phyloP scores from a whole-genome alignment of 805 yeast genomes.

The Yamadazyma philogaea region DNA sequence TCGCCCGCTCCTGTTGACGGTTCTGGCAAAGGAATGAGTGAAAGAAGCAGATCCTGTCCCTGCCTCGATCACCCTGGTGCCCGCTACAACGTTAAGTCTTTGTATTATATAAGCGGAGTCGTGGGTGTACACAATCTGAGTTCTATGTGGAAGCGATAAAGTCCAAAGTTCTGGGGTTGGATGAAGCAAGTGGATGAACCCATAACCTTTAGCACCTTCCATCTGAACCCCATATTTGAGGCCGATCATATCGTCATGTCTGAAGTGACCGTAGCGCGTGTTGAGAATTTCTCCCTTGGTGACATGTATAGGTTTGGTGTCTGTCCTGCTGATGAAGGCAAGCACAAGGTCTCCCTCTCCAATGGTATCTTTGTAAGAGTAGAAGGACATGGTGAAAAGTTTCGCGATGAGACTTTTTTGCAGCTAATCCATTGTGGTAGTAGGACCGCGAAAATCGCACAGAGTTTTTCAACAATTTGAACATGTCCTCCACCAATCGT shows the following conservation, averaged over 20 bases:
- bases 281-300: slow-evolving; percentile 60
- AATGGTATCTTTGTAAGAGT: slow-evolving; percentile 60
- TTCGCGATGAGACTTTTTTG: slow-evolving; percentile 5
- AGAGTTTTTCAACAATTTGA: background rate
- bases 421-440: background rate
- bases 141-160: slow-evolving; percentile 90
- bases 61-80: slow-evolving; percentile 85
- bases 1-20: slow-evolving; percentile 58
- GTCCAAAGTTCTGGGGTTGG: slow-evolving; percentile 98
- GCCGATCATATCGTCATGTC: slow-evolving; percentile 82
- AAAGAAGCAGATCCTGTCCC: slow-evolving; percentile 98
- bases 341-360: slow-evolving; percentile 85
- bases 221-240: slow-evolving; percentile 81
- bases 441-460: slow-evolving; percentile 1
- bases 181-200: slow-evolving; percentile 81
- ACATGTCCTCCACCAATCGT: background rate
- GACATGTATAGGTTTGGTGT: slow-evolving; percentile 70
- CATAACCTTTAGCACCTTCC: slow-evolving; percentile 68
- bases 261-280: slow-evolving; percentile 87
- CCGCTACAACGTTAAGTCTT: slow-evolving; percentile 68
- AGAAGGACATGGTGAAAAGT: slow-evolving; percentile 43
- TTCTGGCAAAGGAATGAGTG: slow-evolving; percentile 87
- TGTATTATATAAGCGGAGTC: slow-evolving; percentile 91
- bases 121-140: slow-evolving; percentile 95
- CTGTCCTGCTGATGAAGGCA: slow-evolving; percentile 79